These are phyloP conservation scores for Gilbertella persicaria DNA, from an alignment of 371 early-diverging fungal genomes.

Conservation along the genomic window DNA sequence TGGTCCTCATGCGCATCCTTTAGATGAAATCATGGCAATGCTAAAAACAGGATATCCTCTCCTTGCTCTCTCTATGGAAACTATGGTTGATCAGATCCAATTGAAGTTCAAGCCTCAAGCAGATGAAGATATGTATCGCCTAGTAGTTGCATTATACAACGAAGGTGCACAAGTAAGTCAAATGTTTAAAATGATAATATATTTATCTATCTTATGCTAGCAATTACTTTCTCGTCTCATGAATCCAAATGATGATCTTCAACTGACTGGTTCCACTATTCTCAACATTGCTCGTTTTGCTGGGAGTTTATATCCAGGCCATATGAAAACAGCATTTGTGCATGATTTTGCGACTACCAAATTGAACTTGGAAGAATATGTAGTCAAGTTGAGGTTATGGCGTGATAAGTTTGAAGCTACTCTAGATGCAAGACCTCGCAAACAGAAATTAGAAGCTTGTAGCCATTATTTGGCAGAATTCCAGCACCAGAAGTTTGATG, in stretches of 20 bases:
- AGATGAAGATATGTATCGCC: constrained; percentile 94
- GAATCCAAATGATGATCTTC: constrained; percentile 60
- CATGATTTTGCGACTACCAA: constrained; percentile 85
- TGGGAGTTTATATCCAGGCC: constrained; percentile 79
- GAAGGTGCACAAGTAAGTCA: constrained; percentile 86
- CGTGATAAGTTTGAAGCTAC: constrained; percentile 87
- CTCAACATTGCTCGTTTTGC: constrained; percentile 83
- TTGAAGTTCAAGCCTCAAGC: constrained; percentile 88
- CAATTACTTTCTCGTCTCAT: constrained; percentile 63
- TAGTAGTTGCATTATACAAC: constrained; percentile 85
- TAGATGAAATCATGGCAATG: constrained; percentile 95
- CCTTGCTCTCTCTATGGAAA: constrained; percentile 93
- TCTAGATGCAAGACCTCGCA: constrained; percentile 76
- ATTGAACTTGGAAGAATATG: constrained; percentile 78
- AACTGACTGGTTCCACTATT: constrained; percentile 73
- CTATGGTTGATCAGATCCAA: constrained; percentile 95
- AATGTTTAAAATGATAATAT: background rate
- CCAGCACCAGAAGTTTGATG: constrained; percentile 96
- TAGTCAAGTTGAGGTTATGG: constrained; percentile 83
- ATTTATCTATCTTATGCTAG: constrained; percentile 25
- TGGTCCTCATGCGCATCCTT: constrained; percentile 38
- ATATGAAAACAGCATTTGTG: constrained; percentile 80
- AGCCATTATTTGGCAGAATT: constrained; percentile 94
- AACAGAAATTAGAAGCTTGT: constrained; percentile 81
- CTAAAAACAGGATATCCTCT: constrained; percentile 96